Percentiles rank a stretch among this genome's conserved stretches.
Conservation (phyloP, 192 early-diverging fungal genomes). For the Backusella tarrabulga region DNA sequence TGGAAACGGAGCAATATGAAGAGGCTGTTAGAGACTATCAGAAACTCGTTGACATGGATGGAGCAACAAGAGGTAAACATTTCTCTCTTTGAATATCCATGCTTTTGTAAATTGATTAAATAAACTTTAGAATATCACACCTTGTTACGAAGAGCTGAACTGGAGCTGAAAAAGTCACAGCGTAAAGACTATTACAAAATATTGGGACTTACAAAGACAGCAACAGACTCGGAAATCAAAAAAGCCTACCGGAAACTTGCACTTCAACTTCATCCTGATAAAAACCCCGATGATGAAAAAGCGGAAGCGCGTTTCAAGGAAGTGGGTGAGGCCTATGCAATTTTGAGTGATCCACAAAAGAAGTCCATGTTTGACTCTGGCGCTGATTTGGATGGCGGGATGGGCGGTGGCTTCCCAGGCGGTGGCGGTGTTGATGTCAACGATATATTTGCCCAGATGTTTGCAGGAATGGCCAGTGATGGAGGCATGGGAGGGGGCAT, state of each 20-base stretch:
- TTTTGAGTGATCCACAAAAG: conserved; percentile 80
- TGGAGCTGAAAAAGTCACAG: conserved; percentile 64
- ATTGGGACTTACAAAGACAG: conserved; percentile 70
- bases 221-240: conserved; percentile 78
- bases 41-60: conserved; percentile 53
- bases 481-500: conserved; percentile 16
- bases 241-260: conserved; percentile 84
- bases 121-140: conserved; percentile 31
- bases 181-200: conserved; percentile 98
- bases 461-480: conserved; percentile 21
- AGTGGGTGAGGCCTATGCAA: conserved; percentile 74
- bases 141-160: conserved; percentile 54
- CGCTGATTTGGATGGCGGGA: conserved; percentile 70
- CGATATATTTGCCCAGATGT: conserved; percentile 57
- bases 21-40: conserved; percentile 79
- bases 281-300: conserved; percentile 68
- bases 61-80: conserved; percentile 54
- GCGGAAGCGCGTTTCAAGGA: conserved; percentile 84
- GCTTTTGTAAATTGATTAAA: neutral
- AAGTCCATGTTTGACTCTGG: conserved; percentile 80
- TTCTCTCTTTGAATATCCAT: neutral
- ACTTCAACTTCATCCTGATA: conserved; percentile 90
- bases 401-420: conserved; percentile 36
- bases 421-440: conserved; percentile 54
- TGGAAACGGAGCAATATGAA: conserved; percentile 72